Evolutionary conservation across 1,284 basidiomycete genomes (phyloP), one percentile per base, ranked within the genome.

Genomic region (Limonomyces culmigenus): DNA sequence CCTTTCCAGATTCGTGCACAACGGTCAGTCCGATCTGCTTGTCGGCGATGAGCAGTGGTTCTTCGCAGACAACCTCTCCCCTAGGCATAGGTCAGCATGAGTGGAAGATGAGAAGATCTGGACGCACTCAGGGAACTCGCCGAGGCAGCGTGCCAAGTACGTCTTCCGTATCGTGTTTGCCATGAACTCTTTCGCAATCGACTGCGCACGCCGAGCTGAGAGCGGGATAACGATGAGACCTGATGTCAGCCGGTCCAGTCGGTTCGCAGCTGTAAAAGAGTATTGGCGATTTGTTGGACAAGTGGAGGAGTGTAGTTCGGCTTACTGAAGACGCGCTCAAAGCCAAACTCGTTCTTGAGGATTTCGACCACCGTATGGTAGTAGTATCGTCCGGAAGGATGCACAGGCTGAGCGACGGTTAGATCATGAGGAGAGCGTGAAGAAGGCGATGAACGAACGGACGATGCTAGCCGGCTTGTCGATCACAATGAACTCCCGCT

Each of bases 211-310:
- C 33, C 73, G 59, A 2, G 75, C 62, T 11, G 76, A 79, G 11
- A 92, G 64, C 0, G 89, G 87, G 38, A 96, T 67, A 44, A 99
- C 85, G 91, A 99, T 93, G 38, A 97, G 65, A 3, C 95, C 95
- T 0, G 88, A 93, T 0, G 95, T 98, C 14, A 98, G 63, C 35
- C 93, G 69, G 56, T 99, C 95, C 33, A 99, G 63, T 34, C 95
- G 72, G 52, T 98, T 99, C 29, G 91, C 81, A 41, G 93, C 91
- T 95, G 14, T 8, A 27, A 8, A n/a, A 27, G 10, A n/a, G 10
- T 8, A 8, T 8, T 27, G 25, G 25, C n/a, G 10, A 27, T 27
- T 27, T 8, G n/a, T n/a, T 27, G 25, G 8, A 8, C 29, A 5
- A 20, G 31, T 17, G 23, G 12, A 32, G 25, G 42, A 33, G 25